phyloP scores from a whole-genome alignment of 495 filamentous ascomycete genomes.

The Penicillium roqueforti region DNA sequence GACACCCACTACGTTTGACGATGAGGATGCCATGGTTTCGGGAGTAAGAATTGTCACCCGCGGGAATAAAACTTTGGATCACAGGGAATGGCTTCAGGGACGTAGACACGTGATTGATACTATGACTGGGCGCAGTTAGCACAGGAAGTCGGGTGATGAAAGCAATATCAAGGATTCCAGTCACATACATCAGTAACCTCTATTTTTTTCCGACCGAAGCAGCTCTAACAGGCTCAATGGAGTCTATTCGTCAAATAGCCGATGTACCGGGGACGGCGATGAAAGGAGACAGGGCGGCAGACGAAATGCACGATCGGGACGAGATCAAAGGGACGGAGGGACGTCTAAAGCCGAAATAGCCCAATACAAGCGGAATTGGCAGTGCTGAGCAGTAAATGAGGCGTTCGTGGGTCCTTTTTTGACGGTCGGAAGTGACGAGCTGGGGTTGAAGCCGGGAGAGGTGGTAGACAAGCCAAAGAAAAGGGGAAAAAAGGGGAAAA shows the following conservation, averaged over 20 bases:
- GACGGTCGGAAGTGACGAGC: constrained; percentile 15
- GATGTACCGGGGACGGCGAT: constrained; percentile 9
- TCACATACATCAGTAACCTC: constrained; percentile 20
- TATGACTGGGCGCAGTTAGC: constrained; percentile 22
- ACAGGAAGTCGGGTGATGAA: constrained; percentile 2
- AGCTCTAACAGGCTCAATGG: constrained; percentile 15
- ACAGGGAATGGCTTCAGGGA: constrained; percentile 26
- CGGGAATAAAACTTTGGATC: constrained; percentile 21
- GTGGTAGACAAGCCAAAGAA: background rate
- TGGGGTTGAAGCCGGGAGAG: background rate
- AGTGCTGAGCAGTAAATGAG: constrained; percentile 10
- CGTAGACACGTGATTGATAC: constrained; percentile 29
- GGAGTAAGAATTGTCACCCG: constrained; percentile 12
- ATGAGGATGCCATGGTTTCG: constrained; percentile 77
- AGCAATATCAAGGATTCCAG: background rate
- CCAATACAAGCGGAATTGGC: constrained; percentile 9
- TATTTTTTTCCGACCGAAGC: constrained; percentile 10
- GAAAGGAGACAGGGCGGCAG: background rate
- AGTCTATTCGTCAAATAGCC: constrained; percentile 5
- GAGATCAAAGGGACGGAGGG: background rate
- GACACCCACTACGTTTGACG: constrained; percentile 97
- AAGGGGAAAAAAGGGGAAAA: constrained; percentile 10
- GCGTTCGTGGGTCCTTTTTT: constrained; percentile 5
- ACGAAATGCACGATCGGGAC: background rate
- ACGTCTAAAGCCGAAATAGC: background rate